These are phyloP conservation scores for Xylaria nigripes DNA, from an alignment of 495 filamentous ascomycete species.

Conservation along the genomic window DNA sequence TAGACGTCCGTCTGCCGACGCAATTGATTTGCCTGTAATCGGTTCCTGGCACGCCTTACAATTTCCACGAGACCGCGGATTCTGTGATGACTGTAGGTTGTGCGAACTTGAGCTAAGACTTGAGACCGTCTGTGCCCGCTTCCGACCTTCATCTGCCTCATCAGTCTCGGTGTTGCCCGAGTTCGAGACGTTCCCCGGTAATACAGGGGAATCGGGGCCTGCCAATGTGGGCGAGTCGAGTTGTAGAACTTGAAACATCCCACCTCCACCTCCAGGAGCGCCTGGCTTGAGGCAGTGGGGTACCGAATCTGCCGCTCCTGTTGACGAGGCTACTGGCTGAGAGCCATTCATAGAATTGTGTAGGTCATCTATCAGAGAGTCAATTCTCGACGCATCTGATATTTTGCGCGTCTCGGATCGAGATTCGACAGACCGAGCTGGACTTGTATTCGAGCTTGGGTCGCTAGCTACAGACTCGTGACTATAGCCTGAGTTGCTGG, in stretches of 20 bases:
- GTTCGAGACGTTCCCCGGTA: constrained; percentile 2
- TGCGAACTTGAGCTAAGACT: constrained; percentile 17
- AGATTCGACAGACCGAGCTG: constrained; percentile 39
- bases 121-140: constrained; percentile 10
- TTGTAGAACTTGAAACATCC: constrained; percentile 27
- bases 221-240: constrained; percentile 23
- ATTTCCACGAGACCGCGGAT: constrained; percentile 49
- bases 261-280: constrained; percentile 18
- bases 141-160: constrained; percentile 14
- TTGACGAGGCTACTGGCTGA: constrained; percentile 17
- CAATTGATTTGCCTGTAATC: constrained; percentile 87
- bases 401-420: constrained; percentile 27
- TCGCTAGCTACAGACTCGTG: constrained; percentile 45
- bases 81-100: constrained; percentile 17
- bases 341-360: constrained; percentile 40
- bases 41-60: constrained; percentile 73
- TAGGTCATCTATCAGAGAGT: constrained; percentile 46
- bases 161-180: constrained; percentile 17
- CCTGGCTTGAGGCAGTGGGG: constrained; percentile 5
- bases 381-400: constrained; percentile 33
- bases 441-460: constrained; percentile 66
- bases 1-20: constrained; percentile 84
- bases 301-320: constrained; percentile 14
- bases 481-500: constrained; percentile 59
- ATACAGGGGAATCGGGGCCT: constrained; percentile 10